Percentiles rank a stretch among this genome's conserved stretches.
Conservation (phyloP, 2,329 filamentous ascomycete genomes). For the Trematosphaeria pertusa region DNA sequence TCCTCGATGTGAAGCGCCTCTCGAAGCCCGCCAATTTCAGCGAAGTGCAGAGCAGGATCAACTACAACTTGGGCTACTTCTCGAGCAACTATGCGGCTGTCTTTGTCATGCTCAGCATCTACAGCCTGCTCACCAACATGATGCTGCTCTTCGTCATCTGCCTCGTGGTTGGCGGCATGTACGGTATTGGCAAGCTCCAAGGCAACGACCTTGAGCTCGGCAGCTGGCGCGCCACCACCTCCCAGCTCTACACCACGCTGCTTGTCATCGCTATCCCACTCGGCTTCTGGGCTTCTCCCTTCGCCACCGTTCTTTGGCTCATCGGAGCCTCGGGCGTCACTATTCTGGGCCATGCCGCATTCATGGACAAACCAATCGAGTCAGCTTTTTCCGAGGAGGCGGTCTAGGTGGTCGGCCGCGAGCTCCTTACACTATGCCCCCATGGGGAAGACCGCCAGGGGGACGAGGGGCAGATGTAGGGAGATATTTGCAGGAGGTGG, state of each 20-base stretch:
- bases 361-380: constrained; percentile 99
- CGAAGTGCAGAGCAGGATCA: constrained; percentile 89
- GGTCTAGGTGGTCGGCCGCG: constrained; percentile 99
- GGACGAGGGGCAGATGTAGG: constrained; percentile 62
- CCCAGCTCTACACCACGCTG: constrained; percentile 91
- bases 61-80: constrained; percentile 97
- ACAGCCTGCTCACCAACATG: constrained; percentile 88
- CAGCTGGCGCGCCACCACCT: constrained; percentile 80
- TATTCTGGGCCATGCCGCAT: constrained; percentile 91
- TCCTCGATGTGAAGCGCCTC: constrained; percentile 93
- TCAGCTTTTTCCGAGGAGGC: constrained; percentile 99
- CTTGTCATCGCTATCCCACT: constrained; percentile 84
- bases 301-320: constrained; percentile 89
- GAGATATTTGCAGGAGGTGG: constrained; percentile 57
- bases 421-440: constrained; percentile 91
- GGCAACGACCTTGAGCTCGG: constrained; percentile 89
- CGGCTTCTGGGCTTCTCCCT: constrained; percentile 82
- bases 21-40: constrained; percentile 92
- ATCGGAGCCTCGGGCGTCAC: constrained; percentile 93
- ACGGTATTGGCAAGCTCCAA: constrained; percentile 86
- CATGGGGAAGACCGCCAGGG: constrained; percentile 99
- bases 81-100: constrained; percentile 97
- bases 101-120: constrained; percentile 94
- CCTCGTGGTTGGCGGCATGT: constrained; percentile 85
- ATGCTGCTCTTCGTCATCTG: constrained; percentile 90